phyloP scores from a whole-genome alignment of 2,329 filamentous ascomycete genomes.

The Fusarium buharicum region DNA sequence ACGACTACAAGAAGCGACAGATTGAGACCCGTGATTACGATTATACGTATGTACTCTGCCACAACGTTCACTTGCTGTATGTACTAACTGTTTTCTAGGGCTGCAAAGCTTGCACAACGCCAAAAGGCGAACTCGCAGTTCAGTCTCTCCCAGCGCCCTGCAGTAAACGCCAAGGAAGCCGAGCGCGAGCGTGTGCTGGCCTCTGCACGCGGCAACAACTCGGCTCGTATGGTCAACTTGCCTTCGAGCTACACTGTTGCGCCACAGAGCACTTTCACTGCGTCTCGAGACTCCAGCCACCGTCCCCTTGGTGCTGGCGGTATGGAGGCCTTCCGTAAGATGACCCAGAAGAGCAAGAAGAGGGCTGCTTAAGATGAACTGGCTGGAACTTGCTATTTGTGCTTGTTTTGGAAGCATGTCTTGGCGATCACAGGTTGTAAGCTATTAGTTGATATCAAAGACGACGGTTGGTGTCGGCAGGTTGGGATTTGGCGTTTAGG shows the following conservation, averaged over 20 bases:
- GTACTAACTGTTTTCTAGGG: conserved; percentile 51
- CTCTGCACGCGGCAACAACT: conserved; percentile 64
- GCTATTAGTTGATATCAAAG: conserved; percentile 37
- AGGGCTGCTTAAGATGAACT: conserved; percentile 33
- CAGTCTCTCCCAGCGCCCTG: conserved; percentile 61
- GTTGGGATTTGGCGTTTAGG: conserved; percentile 38
- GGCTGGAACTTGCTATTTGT: not conserved
- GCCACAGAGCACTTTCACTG: conserved; percentile 70
- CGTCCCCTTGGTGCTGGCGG: conserved; percentile 71
- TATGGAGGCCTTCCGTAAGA: conserved; percentile 72
- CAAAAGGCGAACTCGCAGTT: conserved; percentile 61
- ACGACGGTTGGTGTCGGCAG: conserved; percentile 28
- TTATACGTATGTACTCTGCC: conserved; percentile 61
- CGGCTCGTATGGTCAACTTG: conserved; percentile 65
- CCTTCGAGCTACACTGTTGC: conserved; percentile 69
- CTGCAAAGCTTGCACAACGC: conserved; percentile 64
- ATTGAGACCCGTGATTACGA: conserved; percentile 72
- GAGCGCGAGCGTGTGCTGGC: conserved; percentile 69
- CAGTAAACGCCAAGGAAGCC: conserved; percentile 57
- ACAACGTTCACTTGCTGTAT: not conserved
- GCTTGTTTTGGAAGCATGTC: conserved; percentile 1
- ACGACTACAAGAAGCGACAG: conserved; percentile 90
- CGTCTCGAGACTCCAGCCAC: conserved; percentile 61
- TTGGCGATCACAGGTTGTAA: conserved; percentile 26
- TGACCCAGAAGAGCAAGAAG: conserved; percentile 73